Percentiles rank a stretch among this genome's conserved stretches.
phyloP scores from a whole-genome alignment of 1,284 basidiomycete species.

The Cutaneotrichosporon sp. region DNA sequence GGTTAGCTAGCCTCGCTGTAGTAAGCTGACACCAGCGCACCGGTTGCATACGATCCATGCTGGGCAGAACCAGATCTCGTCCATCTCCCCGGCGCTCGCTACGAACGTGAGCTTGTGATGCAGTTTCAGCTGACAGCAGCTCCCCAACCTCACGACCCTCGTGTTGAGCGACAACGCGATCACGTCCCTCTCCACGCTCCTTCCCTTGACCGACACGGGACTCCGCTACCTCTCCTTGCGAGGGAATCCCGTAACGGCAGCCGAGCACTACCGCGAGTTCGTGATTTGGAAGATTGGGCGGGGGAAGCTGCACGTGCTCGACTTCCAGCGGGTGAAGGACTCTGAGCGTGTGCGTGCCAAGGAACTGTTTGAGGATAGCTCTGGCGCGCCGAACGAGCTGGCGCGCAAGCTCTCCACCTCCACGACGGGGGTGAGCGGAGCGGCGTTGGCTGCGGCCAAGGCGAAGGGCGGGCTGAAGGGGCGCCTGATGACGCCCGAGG shows the following conservation, averaged over 20 bases:
- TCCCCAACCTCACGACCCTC: conserved; percentile 53
- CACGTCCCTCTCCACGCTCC: conserved; percentile 81
- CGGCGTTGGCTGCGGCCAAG: conserved; percentile 54
- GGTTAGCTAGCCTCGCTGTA: conserved; percentile 33
- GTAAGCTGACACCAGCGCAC: conserved; percentile 65
- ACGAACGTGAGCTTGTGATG: conserved; percentile 40
- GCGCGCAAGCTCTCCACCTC: conserved; percentile 73
- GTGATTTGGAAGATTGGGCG: conserved; percentile 58
- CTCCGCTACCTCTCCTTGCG: conserved; percentile 79
- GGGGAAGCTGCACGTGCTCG: conserved; percentile 77
- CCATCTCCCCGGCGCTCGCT: conserved; percentile 62
- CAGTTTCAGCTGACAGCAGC: conserved; percentile 28
- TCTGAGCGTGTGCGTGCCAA: conserved; percentile 75
- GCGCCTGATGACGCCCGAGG: conserved; percentile 85
- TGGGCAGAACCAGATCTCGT: conserved; percentile 90
- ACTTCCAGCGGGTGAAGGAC: conserved; percentile 94
- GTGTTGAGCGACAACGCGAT: conserved; percentile 52
- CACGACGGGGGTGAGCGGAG: conserved; percentile 65
- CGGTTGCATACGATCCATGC: conserved; percentile 81
- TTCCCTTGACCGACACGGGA: conserved; percentile 71
- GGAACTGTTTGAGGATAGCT: conserved; percentile 72
- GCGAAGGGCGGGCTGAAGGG: conserved; percentile 53
- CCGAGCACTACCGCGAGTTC: conserved; percentile 97
- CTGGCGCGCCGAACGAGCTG: conserved; percentile 71
- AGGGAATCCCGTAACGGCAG: conserved; percentile 88